A percentile compares a stretch with the other conserved stretches of the same genome.
Conservation (phyloP, 73 alveolate genomes). For the Paramecium primaurelia region DNA sequence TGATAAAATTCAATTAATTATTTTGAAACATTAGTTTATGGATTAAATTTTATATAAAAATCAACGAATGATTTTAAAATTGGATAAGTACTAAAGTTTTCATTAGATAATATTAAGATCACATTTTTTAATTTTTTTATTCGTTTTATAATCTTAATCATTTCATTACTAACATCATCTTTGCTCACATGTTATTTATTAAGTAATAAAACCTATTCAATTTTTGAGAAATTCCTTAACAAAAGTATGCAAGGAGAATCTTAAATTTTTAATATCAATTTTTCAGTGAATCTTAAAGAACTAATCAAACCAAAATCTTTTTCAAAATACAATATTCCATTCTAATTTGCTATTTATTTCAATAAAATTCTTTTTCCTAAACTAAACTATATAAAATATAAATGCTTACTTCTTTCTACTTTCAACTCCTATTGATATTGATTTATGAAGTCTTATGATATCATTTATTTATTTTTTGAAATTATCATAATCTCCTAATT, state of each 20-base stretch:
- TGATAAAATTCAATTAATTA: background rate
- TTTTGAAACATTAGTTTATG: background rate
- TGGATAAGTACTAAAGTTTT: background rate
- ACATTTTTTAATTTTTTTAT: background rate
- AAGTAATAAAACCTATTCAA: background rate
- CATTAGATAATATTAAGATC: background rate
- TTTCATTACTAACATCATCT: background rate
- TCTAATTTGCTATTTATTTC: background rate
- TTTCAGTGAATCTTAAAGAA: background rate
- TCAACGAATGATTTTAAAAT: background rate
- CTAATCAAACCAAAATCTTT: background rate
- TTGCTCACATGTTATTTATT: background rate
- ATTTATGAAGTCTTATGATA: background rate
- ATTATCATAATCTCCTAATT: background rate
- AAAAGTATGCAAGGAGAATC: background rate
- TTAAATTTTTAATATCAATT: background rate
- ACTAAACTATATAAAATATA: background rate
- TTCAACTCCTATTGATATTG: background rate
- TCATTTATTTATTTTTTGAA: background rate
- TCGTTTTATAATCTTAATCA: background rate
- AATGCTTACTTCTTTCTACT: background rate
- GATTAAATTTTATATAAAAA: background rate
- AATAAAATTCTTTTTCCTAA: slow-evolving; percentile 25
- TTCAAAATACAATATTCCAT: background rate
- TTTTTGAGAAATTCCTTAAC: background rate